phyloP scores from a whole-genome alignment of 305 asterid species.

The Fraxinus albicans region DNA sequence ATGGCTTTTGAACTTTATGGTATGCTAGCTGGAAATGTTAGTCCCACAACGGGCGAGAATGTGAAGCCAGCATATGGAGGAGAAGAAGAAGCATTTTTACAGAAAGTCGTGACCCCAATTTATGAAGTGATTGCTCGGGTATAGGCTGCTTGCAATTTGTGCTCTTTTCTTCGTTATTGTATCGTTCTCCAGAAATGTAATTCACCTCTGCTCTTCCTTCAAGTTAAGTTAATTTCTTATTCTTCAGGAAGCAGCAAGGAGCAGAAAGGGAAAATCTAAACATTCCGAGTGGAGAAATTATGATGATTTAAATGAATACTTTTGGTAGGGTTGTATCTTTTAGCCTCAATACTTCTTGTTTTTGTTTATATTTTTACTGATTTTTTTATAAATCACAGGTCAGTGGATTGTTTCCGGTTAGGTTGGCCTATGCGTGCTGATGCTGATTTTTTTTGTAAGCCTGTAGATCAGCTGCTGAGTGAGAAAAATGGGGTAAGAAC shows the following conservation, averaged over 20 bases:
- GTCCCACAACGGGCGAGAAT: slow-evolving; percentile 96
- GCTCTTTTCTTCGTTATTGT: neutral
- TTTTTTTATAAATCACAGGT: slow-evolving; percentile 42
- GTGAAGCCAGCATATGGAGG: slow-evolving; percentile 99
- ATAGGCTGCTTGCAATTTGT: slow-evolving; percentile 18
- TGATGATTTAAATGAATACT: slow-evolving; percentile 96
- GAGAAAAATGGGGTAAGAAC: slow-evolving; percentile 75
- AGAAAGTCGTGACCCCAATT: slow-evolving; percentile 87
- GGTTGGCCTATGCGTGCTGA: slow-evolving; percentile 99
- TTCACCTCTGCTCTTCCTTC: slow-evolving; percentile 9
- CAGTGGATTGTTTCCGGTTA: slow-evolving; percentile 94
- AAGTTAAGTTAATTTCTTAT: slow-evolving; percentile 15
- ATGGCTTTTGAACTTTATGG: slow-evolving; percentile 99
- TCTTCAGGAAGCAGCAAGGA: slow-evolving; percentile 86
- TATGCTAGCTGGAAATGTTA: slow-evolving; percentile 97
- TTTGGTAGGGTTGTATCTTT: slow-evolving; percentile 55
- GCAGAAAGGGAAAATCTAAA: slow-evolving; percentile 79
- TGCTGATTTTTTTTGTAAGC: slow-evolving; percentile 90
- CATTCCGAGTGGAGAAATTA: slow-evolving; percentile 99
- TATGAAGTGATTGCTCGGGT: slow-evolving; percentile 94
- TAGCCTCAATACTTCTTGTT: slow-evolving; percentile 9
- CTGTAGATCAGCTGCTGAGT: slow-evolving; percentile 38
- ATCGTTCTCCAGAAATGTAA: neutral
- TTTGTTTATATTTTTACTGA: slow-evolving; percentile 13
- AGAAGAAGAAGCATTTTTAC: slow-evolving; percentile 91